phyloP scores from a whole-genome alignment of 164 flowering plant species.

The Platanus orientalis region DNA sequence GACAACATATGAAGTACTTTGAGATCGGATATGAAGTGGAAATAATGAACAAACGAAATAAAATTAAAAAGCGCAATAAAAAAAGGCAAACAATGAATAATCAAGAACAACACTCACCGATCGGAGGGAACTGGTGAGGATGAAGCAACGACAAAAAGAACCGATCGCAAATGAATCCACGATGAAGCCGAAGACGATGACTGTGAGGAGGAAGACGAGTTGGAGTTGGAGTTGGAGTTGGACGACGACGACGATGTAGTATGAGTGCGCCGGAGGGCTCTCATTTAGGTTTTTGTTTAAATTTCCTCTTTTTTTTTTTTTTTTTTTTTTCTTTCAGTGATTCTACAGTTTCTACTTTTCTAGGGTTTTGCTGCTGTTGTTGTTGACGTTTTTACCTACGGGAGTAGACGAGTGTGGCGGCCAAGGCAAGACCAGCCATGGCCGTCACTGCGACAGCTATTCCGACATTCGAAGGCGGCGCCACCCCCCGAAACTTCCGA shows the following conservation, averaged over 20 bases:
- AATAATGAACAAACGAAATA: background rate
- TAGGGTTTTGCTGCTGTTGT: background rate
- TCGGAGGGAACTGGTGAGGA: conserved; percentile 42
- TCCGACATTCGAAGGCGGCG: conserved; percentile 21
- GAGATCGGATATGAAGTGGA: background rate
- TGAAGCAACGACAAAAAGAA: conserved; percentile 51
- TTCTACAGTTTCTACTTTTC: background rate
- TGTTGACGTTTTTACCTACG: conserved; percentile 39
- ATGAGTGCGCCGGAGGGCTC: conserved; percentile 50
- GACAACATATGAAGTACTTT: background rate
- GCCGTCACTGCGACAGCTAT: conserved; percentile 56
- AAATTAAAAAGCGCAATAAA: background rate
- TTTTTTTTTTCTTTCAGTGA: conserved; percentile 3
- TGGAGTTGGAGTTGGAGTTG: background rate
- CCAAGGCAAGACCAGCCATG: conserved; percentile 66
- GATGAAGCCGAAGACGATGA: too few species aligned
- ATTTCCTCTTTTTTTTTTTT: conserved; percentile 1
- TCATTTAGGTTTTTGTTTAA: conserved; percentile 37
- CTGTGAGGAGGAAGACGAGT: conserved; percentile 36
- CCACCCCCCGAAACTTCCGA: conserved; percentile 17
- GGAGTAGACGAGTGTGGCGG: conserved; percentile 52
- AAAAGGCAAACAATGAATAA: background rate
- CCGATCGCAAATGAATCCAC: conserved; percentile 75
- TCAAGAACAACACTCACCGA: conserved; percentile 49
- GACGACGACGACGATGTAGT: conserved; percentile 36